Evolutionary conservation across 2,329 filamentous ascomycete species (phyloP).

Genomic region (Didymella exigua): DNA sequence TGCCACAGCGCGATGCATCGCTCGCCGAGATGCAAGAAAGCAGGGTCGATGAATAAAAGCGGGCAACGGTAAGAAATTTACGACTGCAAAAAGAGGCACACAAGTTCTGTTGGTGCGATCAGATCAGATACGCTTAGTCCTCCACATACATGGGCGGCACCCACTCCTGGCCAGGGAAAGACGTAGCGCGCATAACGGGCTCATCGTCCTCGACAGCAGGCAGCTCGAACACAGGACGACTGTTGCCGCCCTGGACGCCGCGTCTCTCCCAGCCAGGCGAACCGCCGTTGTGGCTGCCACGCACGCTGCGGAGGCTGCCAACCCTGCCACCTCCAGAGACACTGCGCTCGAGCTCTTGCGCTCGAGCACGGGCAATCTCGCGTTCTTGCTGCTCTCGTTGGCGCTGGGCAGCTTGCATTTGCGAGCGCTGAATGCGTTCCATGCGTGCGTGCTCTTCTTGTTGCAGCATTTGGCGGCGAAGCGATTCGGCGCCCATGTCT

Average conservation of each 20-base stretch:
- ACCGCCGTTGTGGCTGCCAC: conserved; percentile 35
- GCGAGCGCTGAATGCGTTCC: conserved; percentile 39
- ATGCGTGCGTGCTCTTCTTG: conserved; percentile 42
- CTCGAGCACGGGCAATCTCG: conserved; percentile 39
- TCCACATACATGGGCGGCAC: conserved; percentile 55
- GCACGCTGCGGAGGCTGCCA: conserved; percentile 39
- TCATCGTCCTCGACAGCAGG: conserved; percentile 52
- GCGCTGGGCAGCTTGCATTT: conserved; percentile 30
- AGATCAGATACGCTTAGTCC: conserved; percentile 22
- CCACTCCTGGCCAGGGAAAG: conserved; percentile 75
- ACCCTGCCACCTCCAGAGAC: conserved; percentile 41
- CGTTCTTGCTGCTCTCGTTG: conserved; percentile 36
- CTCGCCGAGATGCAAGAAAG: conserved; percentile 6
- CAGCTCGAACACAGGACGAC: conserved; percentile 40
- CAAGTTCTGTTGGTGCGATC: too few relatives aligned
- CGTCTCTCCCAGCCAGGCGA: conserved; percentile 37
- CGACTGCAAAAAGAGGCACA: neutral
- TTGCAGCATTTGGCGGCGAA: conserved; percentile 42
- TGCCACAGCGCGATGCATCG: conserved; percentile 12
- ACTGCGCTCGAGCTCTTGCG: conserved; percentile 43
- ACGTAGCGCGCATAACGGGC: conserved; percentile 68
- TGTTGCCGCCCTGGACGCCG: conserved; percentile 24
- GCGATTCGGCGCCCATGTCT: conserved; percentile 46
- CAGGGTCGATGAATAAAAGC: conserved; percentile 1
- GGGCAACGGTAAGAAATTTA: neutral